Evolutionary conservation across 2,329 filamentous ascomycete species (phyloP), one percentile per base, ranked within the genome.

Genomic region (Verticillium zaregamsianum): DNA sequence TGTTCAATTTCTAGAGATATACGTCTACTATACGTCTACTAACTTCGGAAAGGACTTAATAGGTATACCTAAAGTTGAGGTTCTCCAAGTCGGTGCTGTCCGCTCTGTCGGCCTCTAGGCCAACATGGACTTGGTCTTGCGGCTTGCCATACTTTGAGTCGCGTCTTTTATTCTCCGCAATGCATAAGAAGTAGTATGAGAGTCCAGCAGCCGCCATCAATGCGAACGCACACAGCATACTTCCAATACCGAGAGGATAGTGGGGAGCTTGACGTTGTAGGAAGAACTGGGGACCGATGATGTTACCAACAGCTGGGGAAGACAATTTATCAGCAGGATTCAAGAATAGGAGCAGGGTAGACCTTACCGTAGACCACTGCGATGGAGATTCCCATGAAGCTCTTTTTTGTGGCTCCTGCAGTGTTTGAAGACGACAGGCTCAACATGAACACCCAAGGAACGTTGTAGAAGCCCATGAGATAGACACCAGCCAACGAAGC

Each of bases 1-100:
- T 28, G 3, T 35, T 35, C 14, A 8, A 35, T 7, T 11, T 35
- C 9, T 35, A 2, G 4, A 35, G 0, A 35, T 9, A 35, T 3
- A 2, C 11, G 9, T 5, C 9, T 40, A 40, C 37, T 52, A 1
- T 25, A 1, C 45, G 32, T 33, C 9, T 33, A 49, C n/a, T n/a
- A n/a, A n/a, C n/a, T 17, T 12, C 20, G 4, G 9, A 12, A 28
- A 6, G 5, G 4, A 20, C 20, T 52, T 71, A 86, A 66, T 86
- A 86, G 56, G 87, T 79, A 72, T 86, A 89, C 15, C 88, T 80
- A 74, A 90, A 90, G 68, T 90, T 86, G 62, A 90, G 86, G 67
- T 90, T 90, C 74, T 86, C 76, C 20, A 82, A 73, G 71, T 90
- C 88, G 0, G 87, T 89, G 65, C 1, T 63, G 67, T 49, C 63